A percentile compares a stretch with the other conserved stretches of the same genome.
phyloP scores from a whole-genome alignment of 768 basidiomycete genomes.

The Tephrocybe sp. region DNA sequence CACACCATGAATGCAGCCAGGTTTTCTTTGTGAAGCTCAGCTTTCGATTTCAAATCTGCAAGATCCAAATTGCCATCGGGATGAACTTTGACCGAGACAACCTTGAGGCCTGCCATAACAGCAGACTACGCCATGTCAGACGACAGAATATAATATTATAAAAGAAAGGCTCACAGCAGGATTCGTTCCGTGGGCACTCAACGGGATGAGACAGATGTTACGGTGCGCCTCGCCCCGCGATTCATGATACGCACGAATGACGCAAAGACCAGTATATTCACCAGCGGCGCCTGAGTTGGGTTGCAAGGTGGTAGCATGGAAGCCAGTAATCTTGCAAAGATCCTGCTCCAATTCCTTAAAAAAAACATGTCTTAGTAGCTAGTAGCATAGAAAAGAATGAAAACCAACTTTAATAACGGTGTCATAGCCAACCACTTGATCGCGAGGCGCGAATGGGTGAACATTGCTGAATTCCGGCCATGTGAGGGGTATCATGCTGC shows the following conservation, averaged over 20 bases:
- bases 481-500: constrained; percentile 95
- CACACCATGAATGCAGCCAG: constrained; percentile 94
- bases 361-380: neutral
- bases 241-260: constrained; percentile 93
- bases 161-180: constrained; percentile 67
- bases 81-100: constrained; percentile 91
- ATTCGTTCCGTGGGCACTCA: constrained; percentile 98
- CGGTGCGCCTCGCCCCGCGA: constrained; percentile 83
- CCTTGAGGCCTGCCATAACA: constrained; percentile 95
- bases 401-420: constrained; percentile 67
- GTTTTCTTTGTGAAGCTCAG: constrained; percentile 86
- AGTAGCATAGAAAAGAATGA: neutral
- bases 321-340: constrained; percentile 94
- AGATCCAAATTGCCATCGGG: constrained; percentile 88
- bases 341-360: constrained; percentile 94
- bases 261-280: constrained; percentile 93
- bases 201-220: constrained; percentile 89
- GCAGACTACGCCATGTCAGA: constrained; percentile 64
- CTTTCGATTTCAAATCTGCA: constrained; percentile 80
- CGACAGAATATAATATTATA: neutral
- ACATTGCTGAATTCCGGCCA: constrained; percentile 90
- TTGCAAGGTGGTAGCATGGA: constrained; percentile 93
- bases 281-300: constrained; percentile 99
- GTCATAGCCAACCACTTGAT: constrained; percentile 88
- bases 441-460: constrained; percentile 89